A percentile compares a stretch with the other conserved stretches of the same genome.
Conservation (phyloP, 2,329 filamentous ascomycete species). For the Aureobasidium uvarum region DNA sequence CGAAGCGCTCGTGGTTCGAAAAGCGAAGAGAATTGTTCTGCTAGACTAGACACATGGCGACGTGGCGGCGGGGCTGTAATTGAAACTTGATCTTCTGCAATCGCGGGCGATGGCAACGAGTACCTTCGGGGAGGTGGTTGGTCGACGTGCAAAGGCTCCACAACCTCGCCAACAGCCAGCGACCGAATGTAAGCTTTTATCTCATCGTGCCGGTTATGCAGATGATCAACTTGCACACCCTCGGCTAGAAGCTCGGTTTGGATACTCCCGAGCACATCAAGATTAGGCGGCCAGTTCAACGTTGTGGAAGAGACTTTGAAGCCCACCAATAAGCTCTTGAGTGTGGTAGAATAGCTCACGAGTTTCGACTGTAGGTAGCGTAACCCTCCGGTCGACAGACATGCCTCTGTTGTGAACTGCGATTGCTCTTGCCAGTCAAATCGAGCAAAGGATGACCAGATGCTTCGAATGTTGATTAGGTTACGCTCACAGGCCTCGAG, state of each 20-base stretch:
- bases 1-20: conserved; percentile 1
- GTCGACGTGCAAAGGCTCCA: too few relatives aligned
- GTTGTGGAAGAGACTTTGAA: conserved; percentile 8
- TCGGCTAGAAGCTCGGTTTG: conserved; percentile 17
- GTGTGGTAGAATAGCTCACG: not conserved
- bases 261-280: conserved; percentile 4
- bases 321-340: not conserved
- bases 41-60: not conserved
- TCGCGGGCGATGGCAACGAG: not conserved
- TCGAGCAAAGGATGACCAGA: not conserved
- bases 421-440: not conserved
- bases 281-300: conserved; percentile 4
- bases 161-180: not conserved
- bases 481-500: conserved; percentile 22
- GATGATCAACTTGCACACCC: conserved; percentile 7
- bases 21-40: not conserved
- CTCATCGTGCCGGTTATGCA: conserved; percentile 2
- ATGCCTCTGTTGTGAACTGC: not conserved
- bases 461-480: not conserved
- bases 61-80: not conserved
- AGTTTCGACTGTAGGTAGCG: conserved; percentile 6
- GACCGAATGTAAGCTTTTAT: conserved; percentile 11
- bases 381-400: not conserved
- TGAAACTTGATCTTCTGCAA: not conserved
- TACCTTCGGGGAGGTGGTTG: not conserved